phyloP scores from a whole-genome alignment of 148 eudicot species.

The Polygonum maritimum region DNA sequence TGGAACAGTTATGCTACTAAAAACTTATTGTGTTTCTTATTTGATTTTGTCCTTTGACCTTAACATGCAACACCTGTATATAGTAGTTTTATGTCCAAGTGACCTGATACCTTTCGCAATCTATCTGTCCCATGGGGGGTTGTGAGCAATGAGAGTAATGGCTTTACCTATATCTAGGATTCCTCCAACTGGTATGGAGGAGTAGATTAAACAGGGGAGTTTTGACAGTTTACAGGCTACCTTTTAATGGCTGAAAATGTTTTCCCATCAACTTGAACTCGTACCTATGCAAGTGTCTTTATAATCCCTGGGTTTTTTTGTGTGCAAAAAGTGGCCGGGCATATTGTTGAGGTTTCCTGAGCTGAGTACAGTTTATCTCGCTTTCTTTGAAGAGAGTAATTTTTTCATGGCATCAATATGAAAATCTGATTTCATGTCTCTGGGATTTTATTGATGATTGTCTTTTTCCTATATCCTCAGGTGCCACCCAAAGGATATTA shows the following conservation, averaged over 20 bases:
- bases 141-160: neutral
- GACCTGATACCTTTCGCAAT: neutral
- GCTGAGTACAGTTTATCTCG: neutral
- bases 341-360: neutral
- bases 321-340: neutral
- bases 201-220: neutral
- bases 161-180: neutral
- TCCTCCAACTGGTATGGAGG: neutral
- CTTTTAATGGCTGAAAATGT: neutral
- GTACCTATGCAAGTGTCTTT: neutral
- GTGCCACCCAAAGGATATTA: constrained; percentile 71
- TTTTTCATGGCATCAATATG: neutral
- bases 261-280: neutral
- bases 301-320: neutral
- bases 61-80: neutral
- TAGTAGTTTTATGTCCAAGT: neutral
- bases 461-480: constrained; percentile 31
- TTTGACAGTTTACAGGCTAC: neutral
- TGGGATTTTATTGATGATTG: neutral
- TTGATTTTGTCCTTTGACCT: neutral
- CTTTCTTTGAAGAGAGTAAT: neutral
- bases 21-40: neutral
- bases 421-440: neutral
- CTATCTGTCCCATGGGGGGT: neutral
- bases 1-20: neutral